Conservation (phyloP, 2,329 filamentous ascomycete species). For the Paraphoma chrysanthemicola region DNA sequence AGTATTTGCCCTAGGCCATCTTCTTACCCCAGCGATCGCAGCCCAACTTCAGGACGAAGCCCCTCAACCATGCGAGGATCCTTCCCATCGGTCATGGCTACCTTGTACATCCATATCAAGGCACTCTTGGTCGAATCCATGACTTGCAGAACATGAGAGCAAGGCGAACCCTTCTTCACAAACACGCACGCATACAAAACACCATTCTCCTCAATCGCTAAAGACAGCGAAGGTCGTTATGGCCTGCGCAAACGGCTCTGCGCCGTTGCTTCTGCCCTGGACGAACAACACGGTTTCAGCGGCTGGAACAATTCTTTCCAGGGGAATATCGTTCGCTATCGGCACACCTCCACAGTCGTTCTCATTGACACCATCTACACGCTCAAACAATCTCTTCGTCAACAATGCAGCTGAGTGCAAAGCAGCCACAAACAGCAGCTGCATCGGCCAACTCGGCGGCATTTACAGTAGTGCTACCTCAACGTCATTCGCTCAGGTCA, state of each 20-base stretch:
- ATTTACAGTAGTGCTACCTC: constrained; percentile 20
- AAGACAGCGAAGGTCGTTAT: constrained; percentile 8
- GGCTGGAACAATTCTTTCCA: constrained; percentile 16
- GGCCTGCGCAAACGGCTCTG: constrained; percentile 24
- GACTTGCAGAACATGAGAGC: not conserved
- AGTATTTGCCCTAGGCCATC: not conserved
- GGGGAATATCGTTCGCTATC: constrained; percentile 21
- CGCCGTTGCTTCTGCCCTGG: constrained; percentile 23
- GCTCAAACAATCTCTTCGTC: constrained; percentile 20
- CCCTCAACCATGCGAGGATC: not conserved
- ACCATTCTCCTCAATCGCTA: not conserved
- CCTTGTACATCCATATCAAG: not conserved
- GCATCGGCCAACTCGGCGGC: constrained; percentile 22
- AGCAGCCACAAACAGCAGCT: constrained; percentile 22
- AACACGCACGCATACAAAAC: not conserved
- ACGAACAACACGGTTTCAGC: constrained; percentile 22
- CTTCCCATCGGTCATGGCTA: not conserved
- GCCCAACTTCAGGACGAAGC: not conserved
- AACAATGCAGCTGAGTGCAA: constrained; percentile 20
- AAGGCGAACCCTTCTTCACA: not conserved
- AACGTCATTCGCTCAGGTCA: constrained; percentile 18
- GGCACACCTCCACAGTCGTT: constrained; percentile 24
- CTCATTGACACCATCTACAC: constrained; percentile 22
- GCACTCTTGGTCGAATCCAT: not conserved
- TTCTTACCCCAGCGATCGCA: not conserved